Evolutionary conservation across 83 land plant genomes (phyloP), one percentile per base, ranked within the genome.

Genomic region (Diphasiastrum complanatum): DNA sequence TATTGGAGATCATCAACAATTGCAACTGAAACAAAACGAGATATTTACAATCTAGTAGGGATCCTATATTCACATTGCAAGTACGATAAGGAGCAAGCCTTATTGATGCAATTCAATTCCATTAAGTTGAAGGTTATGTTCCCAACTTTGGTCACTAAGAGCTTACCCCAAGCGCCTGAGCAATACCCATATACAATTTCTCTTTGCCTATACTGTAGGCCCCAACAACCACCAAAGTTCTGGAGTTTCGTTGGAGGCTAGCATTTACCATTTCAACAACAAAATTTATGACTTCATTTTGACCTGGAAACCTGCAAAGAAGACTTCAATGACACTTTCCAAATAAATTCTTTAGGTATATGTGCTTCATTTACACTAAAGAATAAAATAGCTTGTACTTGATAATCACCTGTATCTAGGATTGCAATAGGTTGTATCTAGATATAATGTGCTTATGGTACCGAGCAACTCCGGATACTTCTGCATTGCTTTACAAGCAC

Each of bases 171-270:
- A 85, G 70, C 12, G 78, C 83, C 75, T 82, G 40, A 5, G 90
- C 85, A 61, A 82, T 79, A 23, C 81, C 77, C 41, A 82, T 70
- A 61, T 74, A 85, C 23, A 85, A 83, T 66, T 78, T 69, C 55
- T 85, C 90, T 50, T 85, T 85, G 14, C 90, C 90, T 36, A 85
- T 82, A 69, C 90, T 85, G 66, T 85, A 85, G 33, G 90, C 83
- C 20, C 86, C 90, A 32, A 82, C 85, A 38, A 78, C 63, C 30
- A 85, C 64, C 38, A 85, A 69, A 11, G 86, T 85, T 51, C 49
- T 82, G 1, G 79, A 70, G 56, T 73, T 67, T 47, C 62, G 75
- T 8, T 47, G 27, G 25, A 79, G 63, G 1, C 29, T 61, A 51
- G 65, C 75, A 33, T 63, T 51, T 10, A 79, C 67, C 29, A 72